These are phyloP conservation scores for Fusarium pininemorale DNA, from an alignment of 2,329 filamentous ascomycete species.

Conservation along the genomic window DNA sequence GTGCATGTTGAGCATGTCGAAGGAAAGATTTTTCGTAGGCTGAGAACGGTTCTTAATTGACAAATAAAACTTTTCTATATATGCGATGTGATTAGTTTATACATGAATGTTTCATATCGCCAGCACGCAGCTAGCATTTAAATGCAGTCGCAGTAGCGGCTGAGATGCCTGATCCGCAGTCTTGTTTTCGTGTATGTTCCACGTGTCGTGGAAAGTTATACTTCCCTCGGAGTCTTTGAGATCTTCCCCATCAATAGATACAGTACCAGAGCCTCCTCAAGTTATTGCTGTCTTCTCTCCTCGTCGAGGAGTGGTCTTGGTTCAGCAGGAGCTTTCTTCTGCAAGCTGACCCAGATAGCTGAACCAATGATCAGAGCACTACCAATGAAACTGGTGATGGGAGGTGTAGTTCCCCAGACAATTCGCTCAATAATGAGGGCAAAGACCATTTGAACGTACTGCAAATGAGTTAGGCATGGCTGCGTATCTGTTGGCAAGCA, in stretches of 20 bases:
- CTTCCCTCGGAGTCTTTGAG: too few relatives aligned
- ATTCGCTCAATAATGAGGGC: constrained; percentile 52
- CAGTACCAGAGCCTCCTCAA: fast-evolving
- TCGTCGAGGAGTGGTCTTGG: constrained; percentile 44
- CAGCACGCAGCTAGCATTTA: not conserved
- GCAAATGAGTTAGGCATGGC: not conserved
- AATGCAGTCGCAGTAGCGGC: fast-evolving
- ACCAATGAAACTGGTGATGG: constrained; percentile 50
- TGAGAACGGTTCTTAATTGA: fast-evolving
- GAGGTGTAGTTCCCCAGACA: constrained; percentile 55
- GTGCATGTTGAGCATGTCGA: fast-evolving
- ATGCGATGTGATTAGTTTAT: not conserved
- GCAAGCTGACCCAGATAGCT: constrained; percentile 54
- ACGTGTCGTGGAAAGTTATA: fast-evolving
- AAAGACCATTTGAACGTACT: constrained; percentile 49
- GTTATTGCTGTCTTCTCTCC: constrained; percentile 43
- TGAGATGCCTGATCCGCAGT: not conserved
- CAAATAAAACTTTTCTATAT: not conserved
- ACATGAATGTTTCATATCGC: not conserved
- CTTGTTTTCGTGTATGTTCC: not conserved
- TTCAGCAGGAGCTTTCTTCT: constrained; percentile 48
- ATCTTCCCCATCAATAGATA: fast-evolving
- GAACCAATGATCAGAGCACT: constrained; percentile 53
- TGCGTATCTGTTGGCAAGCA: fast-evolving
- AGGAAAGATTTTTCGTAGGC: fast-evolving